phyloP scores from a whole-genome alignment of 1,139 yeast species.

The Saccharomyces hybrid region DNA sequence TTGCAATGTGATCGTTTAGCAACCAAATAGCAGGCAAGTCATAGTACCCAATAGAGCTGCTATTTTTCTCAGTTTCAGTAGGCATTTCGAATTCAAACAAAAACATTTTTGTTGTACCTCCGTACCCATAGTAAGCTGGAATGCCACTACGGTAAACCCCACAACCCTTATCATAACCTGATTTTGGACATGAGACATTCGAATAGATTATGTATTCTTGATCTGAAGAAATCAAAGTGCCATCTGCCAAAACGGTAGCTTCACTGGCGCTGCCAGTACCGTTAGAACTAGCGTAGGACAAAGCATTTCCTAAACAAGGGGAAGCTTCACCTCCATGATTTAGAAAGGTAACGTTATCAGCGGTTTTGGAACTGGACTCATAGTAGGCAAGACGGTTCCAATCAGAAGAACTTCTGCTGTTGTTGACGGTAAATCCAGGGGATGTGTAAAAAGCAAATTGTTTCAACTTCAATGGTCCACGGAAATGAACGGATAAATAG shows the following conservation, averaged over 20 bases:
- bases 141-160: conserved; percentile 63
- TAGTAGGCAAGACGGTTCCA: conserved; percentile 44
- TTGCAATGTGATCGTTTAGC: conserved; percentile 67
- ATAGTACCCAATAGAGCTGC: conserved; percentile 33
- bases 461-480: conserved; percentile 63
- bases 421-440: conserved; percentile 28
- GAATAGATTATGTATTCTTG: conserved; percentile 57
- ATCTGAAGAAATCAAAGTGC: conserved; percentile 46
- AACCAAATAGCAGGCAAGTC: conserved; percentile 77
- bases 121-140: conserved; percentile 68
- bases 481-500: conserved; percentile 69
- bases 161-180: conserved; percentile 35
- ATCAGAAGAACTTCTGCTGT: conserved; percentile 26
- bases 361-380: conserved; percentile 35
- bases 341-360: conserved; percentile 58
- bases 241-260: conserved; percentile 46
- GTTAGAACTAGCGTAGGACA: conserved; percentile 43
- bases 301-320: conserved; percentile 58
- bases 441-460: conserved; percentile 58
- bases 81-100: conserved; percentile 69
- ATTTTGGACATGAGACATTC: conserved; percentile 44
- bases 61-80: conserved; percentile 34
- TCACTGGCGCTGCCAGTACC: conserved; percentile 38
- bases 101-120: conserved; percentile 59
- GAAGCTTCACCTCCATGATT: conserved; percentile 45